Conservation (phyloP, 129 eudicot genomes). For the Flaveria sonorensis region DNA sequence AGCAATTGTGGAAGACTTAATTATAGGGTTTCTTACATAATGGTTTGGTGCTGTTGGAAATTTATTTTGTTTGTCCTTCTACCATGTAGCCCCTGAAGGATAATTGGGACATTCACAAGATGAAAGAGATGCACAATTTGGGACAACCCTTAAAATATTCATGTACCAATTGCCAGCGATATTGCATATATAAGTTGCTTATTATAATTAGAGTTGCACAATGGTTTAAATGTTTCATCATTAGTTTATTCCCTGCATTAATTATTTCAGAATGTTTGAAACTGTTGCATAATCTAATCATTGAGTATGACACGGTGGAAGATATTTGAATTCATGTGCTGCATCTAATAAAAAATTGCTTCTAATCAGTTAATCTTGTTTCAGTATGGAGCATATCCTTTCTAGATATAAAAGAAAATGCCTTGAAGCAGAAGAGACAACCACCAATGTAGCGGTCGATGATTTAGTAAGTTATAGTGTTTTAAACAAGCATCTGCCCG, state of each 20-base stretch:
- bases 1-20: not conserved
- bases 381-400: conserved; percentile 13
- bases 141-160: not conserved
- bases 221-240: not conserved
- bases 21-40: not conserved
- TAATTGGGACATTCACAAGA: not conserved
- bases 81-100: not conserved
- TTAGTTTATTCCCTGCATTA: not conserved
- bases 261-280: not conserved
- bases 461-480: not conserved
- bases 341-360: not conserved
- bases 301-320: not conserved
- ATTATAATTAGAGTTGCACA: not conserved
- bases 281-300: not conserved
- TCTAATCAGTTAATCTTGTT: not conserved
- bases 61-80: not conserved
- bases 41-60: not conserved
- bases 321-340: not conserved
- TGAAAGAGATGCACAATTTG: not conserved
- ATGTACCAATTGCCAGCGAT: not conserved
- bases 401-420: conserved; percentile 18
- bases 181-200: not conserved
- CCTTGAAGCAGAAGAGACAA: conserved; percentile 1
- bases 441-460: not conserved
- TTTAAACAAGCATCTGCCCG: not conserved